A percentile compares a stretch with the other conserved stretches of the same genome.
phyloP scores from a whole-genome alignment of 2,329 filamentous ascomycete species.

The Aspergillus bombycis region DNA sequence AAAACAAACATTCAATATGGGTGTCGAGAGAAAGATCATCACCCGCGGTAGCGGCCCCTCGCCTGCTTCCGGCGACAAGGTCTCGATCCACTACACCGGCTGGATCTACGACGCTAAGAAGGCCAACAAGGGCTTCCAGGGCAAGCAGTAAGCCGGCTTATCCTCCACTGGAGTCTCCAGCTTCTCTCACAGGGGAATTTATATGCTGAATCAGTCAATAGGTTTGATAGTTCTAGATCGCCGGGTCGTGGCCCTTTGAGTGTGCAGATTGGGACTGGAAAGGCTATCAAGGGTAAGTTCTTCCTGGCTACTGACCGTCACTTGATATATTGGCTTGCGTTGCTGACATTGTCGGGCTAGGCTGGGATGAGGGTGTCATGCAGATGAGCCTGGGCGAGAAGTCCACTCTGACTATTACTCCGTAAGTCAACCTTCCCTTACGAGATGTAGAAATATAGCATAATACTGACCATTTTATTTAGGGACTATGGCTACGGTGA shows the following conservation, averaged over 20 bases:
- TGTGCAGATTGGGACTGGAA: neutral
- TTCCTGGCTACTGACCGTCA: neutral
- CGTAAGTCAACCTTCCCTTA: neutral
- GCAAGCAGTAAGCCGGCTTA: neutral
- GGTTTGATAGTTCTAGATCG: neutral
- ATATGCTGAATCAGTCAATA: neutral
- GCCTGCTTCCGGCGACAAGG: neutral
- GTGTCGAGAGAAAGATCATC: neutral
- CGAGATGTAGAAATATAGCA: neutral
- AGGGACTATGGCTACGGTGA: neutral
- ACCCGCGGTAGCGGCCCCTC: neutral
- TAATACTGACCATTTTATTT: neutral
- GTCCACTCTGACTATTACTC: neutral
- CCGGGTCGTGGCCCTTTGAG: neutral
- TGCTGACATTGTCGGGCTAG: neutral
- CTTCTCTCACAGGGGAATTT: neutral
- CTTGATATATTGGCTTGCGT: rapidly evolving
- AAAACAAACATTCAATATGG: neutral
- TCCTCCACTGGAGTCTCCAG: neutral
- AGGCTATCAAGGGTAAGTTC: neutral
- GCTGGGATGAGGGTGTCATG: neutral
- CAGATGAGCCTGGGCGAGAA: neutral
- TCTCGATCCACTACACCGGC: neutral
- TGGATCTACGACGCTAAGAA: neutral
- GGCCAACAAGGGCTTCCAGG: neutral